These are phyloP conservation scores for Pulveroboletus ravenelii DNA, from an alignment of 768 basidiomycete genomes.

Conservation along the genomic window DNA sequence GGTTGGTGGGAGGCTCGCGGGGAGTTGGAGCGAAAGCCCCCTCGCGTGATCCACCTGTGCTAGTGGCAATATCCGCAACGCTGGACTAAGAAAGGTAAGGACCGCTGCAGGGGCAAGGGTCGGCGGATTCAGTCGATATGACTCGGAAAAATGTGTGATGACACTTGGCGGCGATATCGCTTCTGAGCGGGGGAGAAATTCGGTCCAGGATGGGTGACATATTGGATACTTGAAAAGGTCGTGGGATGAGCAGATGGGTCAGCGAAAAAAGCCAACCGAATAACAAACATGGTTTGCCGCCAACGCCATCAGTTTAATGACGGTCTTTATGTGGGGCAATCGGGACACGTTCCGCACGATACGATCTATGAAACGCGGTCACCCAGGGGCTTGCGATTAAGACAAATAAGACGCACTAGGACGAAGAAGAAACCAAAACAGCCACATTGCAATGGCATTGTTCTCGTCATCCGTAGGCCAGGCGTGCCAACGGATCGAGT, in stretches of 20 bases:
- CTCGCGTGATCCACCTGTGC: not conserved
- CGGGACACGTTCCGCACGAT: slow-evolving; percentile 37
- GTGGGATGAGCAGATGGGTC: slow-evolving; percentile 1
- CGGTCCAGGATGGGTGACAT: slow-evolving; percentile 52
- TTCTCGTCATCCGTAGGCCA: slow-evolving; percentile 57
- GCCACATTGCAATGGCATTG: slow-evolving; percentile 67
- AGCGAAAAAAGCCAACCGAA: slow-evolving; percentile 12
- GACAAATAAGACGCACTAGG: slow-evolving; percentile 42
- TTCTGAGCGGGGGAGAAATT: slow-evolving; percentile 41
- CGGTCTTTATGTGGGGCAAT: slow-evolving; percentile 43
- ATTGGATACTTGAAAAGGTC: slow-evolving; percentile 50
- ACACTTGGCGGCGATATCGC: slow-evolving; percentile 13
- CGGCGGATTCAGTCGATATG: slow-evolving; percentile 47
- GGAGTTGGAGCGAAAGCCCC: slow-evolving; percentile 9
- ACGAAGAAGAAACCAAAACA: slow-evolving; percentile 68
- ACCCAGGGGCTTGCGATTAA: not conserved
- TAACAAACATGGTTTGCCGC: slow-evolving; percentile 58
- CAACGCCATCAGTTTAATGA: slow-evolving; percentile 59
- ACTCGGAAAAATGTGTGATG: slow-evolving; percentile 42
- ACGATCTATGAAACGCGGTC: slow-evolving; percentile 38
- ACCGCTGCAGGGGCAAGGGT: slow-evolving; percentile 70
- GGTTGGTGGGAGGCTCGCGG: slow-evolving; percentile 7
- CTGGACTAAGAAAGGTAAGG: slow-evolving; percentile 59
- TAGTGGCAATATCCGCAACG: slow-evolving; percentile 22
- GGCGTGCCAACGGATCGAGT: slow-evolving; percentile 36